Conservation (phyloP, 257 asterid species). For the Solanum raphanifolium region DNA sequence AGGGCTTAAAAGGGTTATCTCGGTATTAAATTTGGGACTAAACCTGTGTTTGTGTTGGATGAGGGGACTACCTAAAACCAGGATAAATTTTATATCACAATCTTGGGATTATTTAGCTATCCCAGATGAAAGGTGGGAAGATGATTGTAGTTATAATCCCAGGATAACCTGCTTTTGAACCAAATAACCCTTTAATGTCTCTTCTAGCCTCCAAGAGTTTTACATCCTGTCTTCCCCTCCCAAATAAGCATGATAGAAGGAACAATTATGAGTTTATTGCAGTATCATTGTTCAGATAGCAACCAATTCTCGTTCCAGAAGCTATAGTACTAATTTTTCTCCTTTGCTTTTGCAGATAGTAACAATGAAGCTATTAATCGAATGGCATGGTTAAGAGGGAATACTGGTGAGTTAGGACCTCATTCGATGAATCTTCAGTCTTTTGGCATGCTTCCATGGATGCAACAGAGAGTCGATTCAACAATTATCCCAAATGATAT, state of each 20-base stretch:
- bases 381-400: conserved; percentile 82
- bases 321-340: neutral
- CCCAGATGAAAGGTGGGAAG: neutral
- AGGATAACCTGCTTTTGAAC: neutral
- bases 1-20: neutral
- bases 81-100: neutral
- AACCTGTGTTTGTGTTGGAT: neutral
- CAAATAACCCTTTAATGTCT: neutral
- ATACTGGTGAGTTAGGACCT: conserved; percentile 62
- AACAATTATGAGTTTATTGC: neutral
- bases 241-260: neutral
- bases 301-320: neutral
- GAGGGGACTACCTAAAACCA: neutral
- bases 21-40: neutral
- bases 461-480: conserved; percentile 80
- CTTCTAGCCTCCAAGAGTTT: neutral
- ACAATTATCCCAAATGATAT: conserved; percentile 49
- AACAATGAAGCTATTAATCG: conserved; percentile 60
- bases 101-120: neutral
- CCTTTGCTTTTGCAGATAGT: conserved; percentile 36
- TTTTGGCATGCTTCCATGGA: conserved; percentile 66
- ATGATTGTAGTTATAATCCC: neutral
- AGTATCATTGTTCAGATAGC: neutral
- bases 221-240: neutral
- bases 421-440: conserved; percentile 56